phyloP scores from a whole-genome alignment of 306 rosid species.

The Lathyrus oleraceus region DNA sequence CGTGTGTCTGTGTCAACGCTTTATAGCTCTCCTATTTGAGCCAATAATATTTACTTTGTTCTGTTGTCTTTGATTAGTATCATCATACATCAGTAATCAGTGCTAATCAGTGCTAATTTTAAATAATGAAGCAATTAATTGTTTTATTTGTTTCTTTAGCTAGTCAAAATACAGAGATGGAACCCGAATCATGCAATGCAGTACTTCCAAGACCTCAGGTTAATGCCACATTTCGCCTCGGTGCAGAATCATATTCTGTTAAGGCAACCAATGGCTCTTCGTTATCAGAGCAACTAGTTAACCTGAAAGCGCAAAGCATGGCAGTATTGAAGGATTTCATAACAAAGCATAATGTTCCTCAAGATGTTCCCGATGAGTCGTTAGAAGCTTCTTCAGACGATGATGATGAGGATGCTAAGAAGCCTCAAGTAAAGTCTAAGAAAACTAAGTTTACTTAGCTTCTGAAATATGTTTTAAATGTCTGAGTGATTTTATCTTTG shows the following conservation, averaged over 20 bases:
- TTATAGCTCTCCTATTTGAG: neutral
- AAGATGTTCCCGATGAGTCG: constrained; percentile 79
- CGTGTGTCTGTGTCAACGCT: neutral
- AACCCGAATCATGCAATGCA: constrained; percentile 43
- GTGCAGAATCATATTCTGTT: constrained; percentile 58
- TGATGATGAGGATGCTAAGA: constrained; percentile 52
- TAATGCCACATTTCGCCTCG: constrained; percentile 55
- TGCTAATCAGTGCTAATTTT: neutral
- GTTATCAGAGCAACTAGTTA: constrained; percentile 70
- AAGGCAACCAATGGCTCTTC: constrained; percentile 40
- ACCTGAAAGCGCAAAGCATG: constrained; percentile 77
- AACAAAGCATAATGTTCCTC: constrained; percentile 77
- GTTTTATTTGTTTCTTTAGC: neutral
- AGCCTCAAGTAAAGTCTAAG: constrained; percentile 59
- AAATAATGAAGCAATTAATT: constrained; percentile 5
- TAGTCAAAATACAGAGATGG: constrained; percentile 46
- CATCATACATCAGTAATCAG: neutral
- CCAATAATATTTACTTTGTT: constrained; percentile 7
- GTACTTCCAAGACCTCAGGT: constrained; percentile 45
- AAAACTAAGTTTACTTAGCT: constrained; percentile 66
- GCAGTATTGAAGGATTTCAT: constrained; percentile 74
- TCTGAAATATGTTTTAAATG: neutral
- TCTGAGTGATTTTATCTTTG: neutral
- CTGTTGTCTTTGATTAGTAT: constrained; percentile 9
- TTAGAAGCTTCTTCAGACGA: constrained; percentile 69